Evolutionary conservation across 1,284 basidiomycete genomes (phyloP).

Genomic region (Sporisorium reilianum): DNA sequence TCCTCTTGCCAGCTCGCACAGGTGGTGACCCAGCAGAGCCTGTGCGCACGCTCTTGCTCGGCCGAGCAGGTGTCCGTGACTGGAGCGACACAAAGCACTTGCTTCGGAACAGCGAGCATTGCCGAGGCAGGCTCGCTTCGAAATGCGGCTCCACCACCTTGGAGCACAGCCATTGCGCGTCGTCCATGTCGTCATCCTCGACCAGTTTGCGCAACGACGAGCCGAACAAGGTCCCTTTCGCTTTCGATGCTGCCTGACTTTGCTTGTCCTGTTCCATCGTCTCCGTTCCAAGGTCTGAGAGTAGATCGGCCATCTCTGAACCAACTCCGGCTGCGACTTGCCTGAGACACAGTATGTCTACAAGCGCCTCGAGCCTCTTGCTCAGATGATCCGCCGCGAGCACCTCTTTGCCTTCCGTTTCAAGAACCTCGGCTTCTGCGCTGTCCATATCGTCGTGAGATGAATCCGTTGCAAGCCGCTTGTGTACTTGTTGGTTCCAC

Average conservation of each 20-base stretch:
- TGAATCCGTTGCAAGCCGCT: conserved; percentile 18
- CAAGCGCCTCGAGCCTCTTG: conserved; percentile 48
- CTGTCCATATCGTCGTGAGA: conserved; percentile 27
- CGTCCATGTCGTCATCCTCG: conserved; percentile 60
- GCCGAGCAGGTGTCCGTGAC: conserved; percentile 40
- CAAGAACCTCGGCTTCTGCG: conserved; percentile 31
- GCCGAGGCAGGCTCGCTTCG: conserved; percentile 39
- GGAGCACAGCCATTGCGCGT: conserved; percentile 64
- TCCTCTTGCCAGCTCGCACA: conserved; percentile 21
- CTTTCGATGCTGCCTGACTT: neutral
- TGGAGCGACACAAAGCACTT: conserved; percentile 61
- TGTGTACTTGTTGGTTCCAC: conserved; percentile 35
- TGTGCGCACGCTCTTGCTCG: conserved; percentile 14
- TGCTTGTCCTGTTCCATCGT: conserved; percentile 4
- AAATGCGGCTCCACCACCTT: conserved; percentile 60
- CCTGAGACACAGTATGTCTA: conserved; percentile 47
- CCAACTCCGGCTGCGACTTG: conserved; percentile 38
- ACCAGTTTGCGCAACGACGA: conserved; percentile 42
- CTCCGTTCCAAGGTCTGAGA: conserved; percentile 15
- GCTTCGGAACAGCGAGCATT: conserved; percentile 56
- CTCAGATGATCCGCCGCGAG: conserved; percentile 39
- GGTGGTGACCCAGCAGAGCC: conserved; percentile 21
- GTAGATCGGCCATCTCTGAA: conserved; percentile 31
- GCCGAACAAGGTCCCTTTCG: conserved; percentile 26
- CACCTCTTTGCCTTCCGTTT: conserved; percentile 24